These are phyloP conservation scores for Rhododendron vialii DNA, from an alignment of 148 eudicot species.

Conservation along the genomic window DNA sequence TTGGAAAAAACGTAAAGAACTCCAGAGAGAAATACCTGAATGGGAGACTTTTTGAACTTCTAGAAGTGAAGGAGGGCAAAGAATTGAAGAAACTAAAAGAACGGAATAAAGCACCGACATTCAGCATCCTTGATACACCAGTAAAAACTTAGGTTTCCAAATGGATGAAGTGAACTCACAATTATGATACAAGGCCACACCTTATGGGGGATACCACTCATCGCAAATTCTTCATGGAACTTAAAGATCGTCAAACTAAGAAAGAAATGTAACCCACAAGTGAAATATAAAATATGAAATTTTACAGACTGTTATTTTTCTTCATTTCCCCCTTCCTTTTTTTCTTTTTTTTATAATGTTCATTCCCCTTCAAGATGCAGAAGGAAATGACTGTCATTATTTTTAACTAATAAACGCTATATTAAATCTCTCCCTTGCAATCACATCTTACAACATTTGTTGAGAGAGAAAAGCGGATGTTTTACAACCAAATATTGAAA, in stretches of 20 bases:
- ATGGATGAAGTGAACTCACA: no score
- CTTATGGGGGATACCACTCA: neutral
- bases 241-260: neutral
- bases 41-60: no score
- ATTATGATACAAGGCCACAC: no score
- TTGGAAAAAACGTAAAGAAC: no score
- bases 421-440: neutral
- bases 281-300: no score
- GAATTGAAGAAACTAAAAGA: neutral
- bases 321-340: no score
- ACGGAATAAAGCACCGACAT: neutral
- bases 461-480: neutral
- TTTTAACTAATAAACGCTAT: neutral
- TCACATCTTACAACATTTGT: neutral
- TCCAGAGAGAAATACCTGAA: no score
- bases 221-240: neutral
- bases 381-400: neutral
- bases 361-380: neutral
- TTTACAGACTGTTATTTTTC: no score
- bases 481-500: neutral
- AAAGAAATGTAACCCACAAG: neutral
- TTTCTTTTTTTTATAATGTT: no score
- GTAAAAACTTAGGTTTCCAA: no score
- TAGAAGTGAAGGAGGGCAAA: no score
- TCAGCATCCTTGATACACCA: no score